phyloP scores from a whole-genome alignment of 495 filamentous ascomycete genomes.

The Bacidia gigantensis region DNA sequence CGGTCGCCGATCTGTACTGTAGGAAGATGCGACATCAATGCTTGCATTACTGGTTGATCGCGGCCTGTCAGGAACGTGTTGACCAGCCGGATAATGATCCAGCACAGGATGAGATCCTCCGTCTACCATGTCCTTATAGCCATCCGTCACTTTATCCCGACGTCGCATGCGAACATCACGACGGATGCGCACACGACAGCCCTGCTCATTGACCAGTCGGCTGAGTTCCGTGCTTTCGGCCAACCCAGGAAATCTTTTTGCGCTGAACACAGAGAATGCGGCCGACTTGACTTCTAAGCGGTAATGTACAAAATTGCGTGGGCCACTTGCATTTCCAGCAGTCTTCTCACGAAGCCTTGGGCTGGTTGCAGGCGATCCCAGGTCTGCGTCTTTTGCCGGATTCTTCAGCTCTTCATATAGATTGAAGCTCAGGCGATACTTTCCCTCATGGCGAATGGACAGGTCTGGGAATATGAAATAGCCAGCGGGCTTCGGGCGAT shows the following conservation, averaged over 20 bases:
- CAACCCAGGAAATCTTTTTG: conserved; percentile 96
- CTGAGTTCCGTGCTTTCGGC: conserved; percentile 82
- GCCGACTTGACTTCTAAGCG: conserved; percentile 83
- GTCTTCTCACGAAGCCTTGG: conserved; percentile 17
- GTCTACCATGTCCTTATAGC: conserved; percentile 53
- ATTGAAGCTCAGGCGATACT: conserved; percentile 78
- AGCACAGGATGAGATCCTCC: conserved; percentile 39
- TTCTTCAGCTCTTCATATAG: conserved; percentile 90
- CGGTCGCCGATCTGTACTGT: conserved; percentile 13
- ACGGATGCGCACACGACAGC: conserved; percentile 90
- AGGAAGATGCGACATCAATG: conserved; percentile 17
- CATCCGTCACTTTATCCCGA: conserved; percentile 49
- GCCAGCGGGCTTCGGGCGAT: conserved; percentile 78
- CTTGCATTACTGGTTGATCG: conserved; percentile 66
- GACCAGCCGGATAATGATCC: conserved; percentile 41
- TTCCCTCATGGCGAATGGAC: conserved; percentile 90
- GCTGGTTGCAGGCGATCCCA: conserved; percentile 28
- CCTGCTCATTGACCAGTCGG: conserved; percentile 87
- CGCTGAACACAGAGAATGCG: conserved; percentile 83
- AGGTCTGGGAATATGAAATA: conserved; percentile 98
- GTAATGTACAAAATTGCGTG: conserved; percentile 39
- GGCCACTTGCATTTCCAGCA: conserved; percentile 24
- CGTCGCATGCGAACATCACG: conserved; percentile 96
- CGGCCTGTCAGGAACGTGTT: conserved; percentile 47
- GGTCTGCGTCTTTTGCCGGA: conserved; percentile 42